Percentiles rank a stretch among this genome's conserved stretches.
Conservation (phyloP, 1,139 yeast genomes). For the Cylindricascospora bacillispora region DNA sequence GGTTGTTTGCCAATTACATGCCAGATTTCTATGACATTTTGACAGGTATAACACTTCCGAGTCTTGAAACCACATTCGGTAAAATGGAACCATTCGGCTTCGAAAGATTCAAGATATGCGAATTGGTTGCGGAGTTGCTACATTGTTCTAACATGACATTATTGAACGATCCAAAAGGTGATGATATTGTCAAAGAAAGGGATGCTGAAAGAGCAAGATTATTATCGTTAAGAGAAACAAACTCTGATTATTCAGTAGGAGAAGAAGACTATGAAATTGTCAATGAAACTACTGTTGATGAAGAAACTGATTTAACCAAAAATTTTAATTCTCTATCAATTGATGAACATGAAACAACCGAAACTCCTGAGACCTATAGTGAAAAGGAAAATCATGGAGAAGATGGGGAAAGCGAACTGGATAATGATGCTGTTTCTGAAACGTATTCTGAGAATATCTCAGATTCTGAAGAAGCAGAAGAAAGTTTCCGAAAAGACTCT, state of each 20-base stretch:
- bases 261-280: conserved; percentile 2
- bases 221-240: conserved; percentile 1
- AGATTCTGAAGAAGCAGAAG: conserved; percentile 19
- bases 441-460: conserved; percentile 15
- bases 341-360: conserved; percentile 6
- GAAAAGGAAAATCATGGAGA: conserved; percentile 4
- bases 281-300: conserved; percentile 2
- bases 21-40: conserved; percentile 54
- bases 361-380: conserved; percentile 3
- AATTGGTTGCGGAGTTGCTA: conserved; percentile 81
- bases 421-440: conserved; percentile 10
- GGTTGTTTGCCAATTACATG: conserved; percentile 65
- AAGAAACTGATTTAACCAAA: conserved; percentile 3
- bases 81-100: conserved; percentile 83
- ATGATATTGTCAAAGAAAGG: conserved; percentile 60
- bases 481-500: conserved; percentile 38
- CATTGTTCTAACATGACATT: conserved; percentile 97
- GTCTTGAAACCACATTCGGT: conserved; percentile 60
- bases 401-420: conserved; percentile 6
- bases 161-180: conserved; percentile 75
- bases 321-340: conserved; percentile 2
- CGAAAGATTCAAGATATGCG: conserved; percentile 92
- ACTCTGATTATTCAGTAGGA: conserved; percentile 1
- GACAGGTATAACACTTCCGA: conserved; percentile 26
- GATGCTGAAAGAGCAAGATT: conserved; percentile 44